A percentile compares a stretch with the other conserved stretches of the same genome.
Conservation (phyloP, 768 basidiomycete genomes). For the Lentinula sp. region DNA sequence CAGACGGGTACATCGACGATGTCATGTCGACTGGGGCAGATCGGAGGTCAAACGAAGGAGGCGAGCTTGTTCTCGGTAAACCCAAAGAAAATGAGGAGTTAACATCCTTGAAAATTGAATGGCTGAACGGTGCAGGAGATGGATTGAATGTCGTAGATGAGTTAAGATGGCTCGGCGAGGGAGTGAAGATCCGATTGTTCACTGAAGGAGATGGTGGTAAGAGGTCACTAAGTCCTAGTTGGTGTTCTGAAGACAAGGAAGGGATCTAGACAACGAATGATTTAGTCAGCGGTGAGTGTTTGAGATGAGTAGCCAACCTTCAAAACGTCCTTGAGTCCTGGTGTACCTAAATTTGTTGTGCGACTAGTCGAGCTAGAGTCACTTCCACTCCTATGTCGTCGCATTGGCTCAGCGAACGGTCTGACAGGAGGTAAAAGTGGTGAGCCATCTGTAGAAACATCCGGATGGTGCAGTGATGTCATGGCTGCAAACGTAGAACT, state of each 20-base stretch:
- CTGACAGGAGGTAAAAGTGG: slow-evolving; percentile 35
- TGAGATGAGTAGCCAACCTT: slow-evolving; percentile 38
- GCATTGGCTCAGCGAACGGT: slow-evolving; percentile 31
- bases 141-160: slow-evolving; percentile 13
- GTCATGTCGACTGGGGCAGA: slow-evolving; percentile 16
- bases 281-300: background rate
- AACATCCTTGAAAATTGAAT: slow-evolving; percentile 16
- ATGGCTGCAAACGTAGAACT: background rate
- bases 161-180: slow-evolving; percentile 32
- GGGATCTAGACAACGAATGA: slow-evolving; percentile 41
- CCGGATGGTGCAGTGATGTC: slow-evolving; percentile 7
- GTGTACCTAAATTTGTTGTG: slow-evolving; percentile 33
- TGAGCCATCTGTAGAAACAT: slow-evolving; percentile 9
- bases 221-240: slow-evolving; percentile 60
- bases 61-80: slow-evolving; percentile 23
- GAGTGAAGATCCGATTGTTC: slow-evolving; percentile 27
- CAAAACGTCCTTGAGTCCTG: slow-evolving; percentile 66
- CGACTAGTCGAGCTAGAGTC: slow-evolving; percentile 29
- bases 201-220: slow-evolving; percentile 69
- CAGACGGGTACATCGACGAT: slow-evolving; percentile 17
- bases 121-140: slow-evolving; percentile 12
- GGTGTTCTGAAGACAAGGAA: slow-evolving; percentile 62
- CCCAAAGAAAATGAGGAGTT: slow-evolving; percentile 29
- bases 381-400: slow-evolving; percentile 43
- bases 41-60: slow-evolving; percentile 21